phyloP scores from a whole-genome alignment of 2,329 filamentous ascomycete species.

The Periconia digitata region DNA sequence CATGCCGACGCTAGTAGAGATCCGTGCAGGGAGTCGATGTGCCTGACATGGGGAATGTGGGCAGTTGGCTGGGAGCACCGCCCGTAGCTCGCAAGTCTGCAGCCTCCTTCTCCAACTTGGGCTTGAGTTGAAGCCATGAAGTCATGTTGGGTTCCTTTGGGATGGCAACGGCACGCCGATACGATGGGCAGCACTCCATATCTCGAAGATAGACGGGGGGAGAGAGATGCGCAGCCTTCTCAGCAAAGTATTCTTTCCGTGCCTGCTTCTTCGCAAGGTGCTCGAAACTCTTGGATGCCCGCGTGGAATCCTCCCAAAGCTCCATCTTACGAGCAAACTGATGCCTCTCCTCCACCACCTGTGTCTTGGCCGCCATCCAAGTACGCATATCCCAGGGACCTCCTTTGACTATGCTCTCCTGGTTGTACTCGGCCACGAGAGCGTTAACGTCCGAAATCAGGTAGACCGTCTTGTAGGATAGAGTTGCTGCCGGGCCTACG shows the following conservation, averaged over 20 bases:
- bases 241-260: constrained; percentile 39
- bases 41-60: not conserved
- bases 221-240: constrained; percentile 38
- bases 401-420: constrained; percentile 17
- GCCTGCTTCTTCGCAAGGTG: constrained; percentile 36
- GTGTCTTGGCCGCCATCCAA: constrained; percentile 24
- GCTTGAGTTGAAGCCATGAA: constrained; percentile 39
- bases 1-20: not conserved
- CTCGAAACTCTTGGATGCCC: constrained; percentile 29
- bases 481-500: constrained; percentile 36
- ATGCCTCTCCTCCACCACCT: constrained; percentile 32
- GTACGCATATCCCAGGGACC: constrained; percentile 23
- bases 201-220: constrained; percentile 39
- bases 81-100: constrained; percentile 19
- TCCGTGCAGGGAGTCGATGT: constrained; percentile 4
- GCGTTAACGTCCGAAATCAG: constrained; percentile 31
- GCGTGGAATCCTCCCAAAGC: constrained; percentile 37
- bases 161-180: constrained; percentile 42
- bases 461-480: constrained; percentile 37
- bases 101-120: constrained; percentile 39
- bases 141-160: constrained; percentile 41
- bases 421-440: constrained; percentile 27
- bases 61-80: not conserved
- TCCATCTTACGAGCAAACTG: constrained; percentile 41
- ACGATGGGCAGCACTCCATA: constrained; percentile 43